phyloP scores from a whole-genome alignment of 495 filamentous ascomycete species.

The Penicillium cataractarum region DNA sequence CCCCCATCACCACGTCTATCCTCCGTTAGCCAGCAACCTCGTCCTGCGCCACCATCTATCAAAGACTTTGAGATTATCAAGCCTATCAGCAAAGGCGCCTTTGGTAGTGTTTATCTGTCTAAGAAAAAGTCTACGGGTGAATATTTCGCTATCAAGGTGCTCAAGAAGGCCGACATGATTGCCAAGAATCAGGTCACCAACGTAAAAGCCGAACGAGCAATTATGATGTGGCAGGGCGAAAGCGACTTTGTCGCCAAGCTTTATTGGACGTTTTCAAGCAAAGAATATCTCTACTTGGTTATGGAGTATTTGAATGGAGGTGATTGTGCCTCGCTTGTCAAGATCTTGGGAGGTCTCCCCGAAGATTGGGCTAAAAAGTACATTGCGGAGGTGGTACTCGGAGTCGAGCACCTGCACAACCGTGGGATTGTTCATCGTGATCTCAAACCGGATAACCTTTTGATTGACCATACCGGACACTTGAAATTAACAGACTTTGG shows the following conservation, averaged over 20 bases:
- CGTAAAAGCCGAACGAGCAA: slow-evolving; percentile 97
- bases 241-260: slow-evolving; percentile 99
- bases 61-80: slow-evolving; percentile 99
- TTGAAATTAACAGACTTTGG: slow-evolving; percentile 98
- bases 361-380: slow-evolving; percentile 99
- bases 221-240: slow-evolving; percentile 99
- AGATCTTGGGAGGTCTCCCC: slow-evolving; percentile 83
- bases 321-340: slow-evolving; percentile 95
- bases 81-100: slow-evolving; percentile 97
- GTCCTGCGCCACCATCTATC: slow-evolving; percentile 89
- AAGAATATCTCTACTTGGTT: slow-evolving; percentile 96
- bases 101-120: slow-evolving; percentile 94
- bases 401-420: slow-evolving; percentile 92
- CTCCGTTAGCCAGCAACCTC: slow-evolving; percentile 71
- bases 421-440: slow-evolving; percentile 95
- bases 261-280: slow-evolving; percentile 99
- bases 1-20: slow-evolving; percentile 82
- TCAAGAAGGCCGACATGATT: slow-evolving; percentile 99
- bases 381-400: slow-evolving; percentile 90
- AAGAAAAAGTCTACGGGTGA: slow-evolving; percentile 99
- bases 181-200: slow-evolving; percentile 99
- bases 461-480: slow-evolving; percentile 97
- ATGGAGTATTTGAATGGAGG: slow-evolving; percentile 99
- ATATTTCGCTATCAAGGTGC: slow-evolving; percentile 96
- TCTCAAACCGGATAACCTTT: slow-evolving; percentile 93